Base-by-base conservation (phyloP, 805 yeast genomes). In the Barnettozyma botsteinii region DNA sequence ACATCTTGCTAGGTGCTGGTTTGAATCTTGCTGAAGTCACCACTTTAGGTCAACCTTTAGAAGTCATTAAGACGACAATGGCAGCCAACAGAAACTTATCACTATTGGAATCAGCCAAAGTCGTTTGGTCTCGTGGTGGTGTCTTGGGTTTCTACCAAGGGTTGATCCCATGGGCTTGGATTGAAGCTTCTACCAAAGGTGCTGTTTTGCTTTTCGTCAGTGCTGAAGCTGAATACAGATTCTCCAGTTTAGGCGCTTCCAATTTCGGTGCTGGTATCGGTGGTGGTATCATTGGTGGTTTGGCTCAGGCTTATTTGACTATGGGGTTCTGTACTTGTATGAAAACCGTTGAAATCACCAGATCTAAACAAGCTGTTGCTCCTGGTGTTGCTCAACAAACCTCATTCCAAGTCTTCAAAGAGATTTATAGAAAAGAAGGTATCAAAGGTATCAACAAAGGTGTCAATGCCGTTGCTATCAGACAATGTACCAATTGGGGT, bases 401-500 rank as follows among this genome's bases (percentile, higher is more conserved):
- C 14, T 77, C 95, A 2, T 83, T 85, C 70, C 76, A 79, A 55
- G 97, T 88, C 24, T 93, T 93, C 67, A 75, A 74, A 60, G 93
- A 85, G 28, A 88, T 93, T 47, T 89, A 77, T 63, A 65, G 67
- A 33, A 82, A 72, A 48, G 98, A 93, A 61, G 98, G 98, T 55
- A 77, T 93, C 43, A 73, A 81, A 51, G 98, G 98, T 55, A 87
- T 93, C 61, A 91, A 93, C 68, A 88, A 85, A 68, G 98, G 98
- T 63, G 98, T 91, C 44, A 91, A 91, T 60, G 98, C 98, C 8
- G 97, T 91, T 43, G 98, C 98, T n/a, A 82, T 91, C 51, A 82
- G 98, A 68, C 98, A 93, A 64, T 84, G 87, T 85, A 91, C 98
- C 51, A 93, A 93, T 66, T 93, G 98, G 98, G 98, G 98, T 37